Evolutionary conservation across 305 asterid genomes (phyloP).

Genomic region (Fraxinus greggii): DNA sequence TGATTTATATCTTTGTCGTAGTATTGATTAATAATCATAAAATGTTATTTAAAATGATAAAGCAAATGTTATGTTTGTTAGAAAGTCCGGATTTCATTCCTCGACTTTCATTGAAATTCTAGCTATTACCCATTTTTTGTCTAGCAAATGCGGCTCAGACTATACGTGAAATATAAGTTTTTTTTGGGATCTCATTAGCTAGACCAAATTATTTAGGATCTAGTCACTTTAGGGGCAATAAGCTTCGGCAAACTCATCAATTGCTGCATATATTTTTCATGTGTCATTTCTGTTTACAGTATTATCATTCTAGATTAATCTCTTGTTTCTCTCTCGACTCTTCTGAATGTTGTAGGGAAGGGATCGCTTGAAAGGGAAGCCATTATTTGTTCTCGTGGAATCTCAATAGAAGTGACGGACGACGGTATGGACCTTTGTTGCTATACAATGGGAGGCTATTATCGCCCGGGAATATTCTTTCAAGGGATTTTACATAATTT

Average conservation of each 20-base stretch:
- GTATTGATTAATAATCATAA: neutral
- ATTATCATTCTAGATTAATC: neutral
- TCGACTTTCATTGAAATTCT: neutral
- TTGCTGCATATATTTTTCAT: neutral
- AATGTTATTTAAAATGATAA: neutral
- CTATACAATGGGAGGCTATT: neutral
- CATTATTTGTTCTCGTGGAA: conserved; percentile 69
- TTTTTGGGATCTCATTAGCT: neutral
- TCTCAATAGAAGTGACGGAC: conserved; percentile 35
- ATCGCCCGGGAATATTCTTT: neutral
- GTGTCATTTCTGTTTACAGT: neutral
- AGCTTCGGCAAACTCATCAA: neutral
- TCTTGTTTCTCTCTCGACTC: neutral
- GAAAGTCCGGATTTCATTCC: neutral
- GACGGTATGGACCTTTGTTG: neutral
- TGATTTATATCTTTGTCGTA: neutral
- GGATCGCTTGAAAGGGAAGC: conserved; percentile 65
- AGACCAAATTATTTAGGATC: neutral
- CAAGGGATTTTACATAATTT: neutral
- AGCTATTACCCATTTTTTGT: neutral
- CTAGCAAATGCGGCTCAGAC: neutral
- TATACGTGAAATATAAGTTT: neutral
- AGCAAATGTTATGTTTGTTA: neutral
- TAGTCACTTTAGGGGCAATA: neutral
- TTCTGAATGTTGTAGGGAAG: conserved; percentile 47